Conservation (phyloP, 164 flowering plant species). For the Annona cherimola region DNA sequence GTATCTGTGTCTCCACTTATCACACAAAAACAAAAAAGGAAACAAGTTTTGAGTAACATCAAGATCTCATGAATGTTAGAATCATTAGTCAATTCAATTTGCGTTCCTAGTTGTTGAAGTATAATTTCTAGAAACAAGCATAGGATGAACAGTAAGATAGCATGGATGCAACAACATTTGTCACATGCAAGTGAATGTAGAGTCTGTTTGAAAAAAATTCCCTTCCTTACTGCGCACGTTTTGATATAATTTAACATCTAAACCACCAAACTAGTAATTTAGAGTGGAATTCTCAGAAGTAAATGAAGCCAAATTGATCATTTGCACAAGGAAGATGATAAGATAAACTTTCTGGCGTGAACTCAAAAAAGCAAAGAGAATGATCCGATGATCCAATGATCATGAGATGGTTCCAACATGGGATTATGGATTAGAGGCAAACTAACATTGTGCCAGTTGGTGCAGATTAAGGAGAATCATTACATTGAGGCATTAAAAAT, state of each 20-base stretch:
- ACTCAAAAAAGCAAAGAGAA: no score
- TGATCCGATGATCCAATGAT: no score
- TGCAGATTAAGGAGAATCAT: no score
- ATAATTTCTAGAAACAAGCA: no score
- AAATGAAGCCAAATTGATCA: no score
- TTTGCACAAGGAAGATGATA: no score
- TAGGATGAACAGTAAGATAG: background rate
- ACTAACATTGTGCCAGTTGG: no score
- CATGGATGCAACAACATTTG: background rate
- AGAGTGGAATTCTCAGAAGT: no score
- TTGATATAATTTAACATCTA: background rate
- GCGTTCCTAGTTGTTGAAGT: background rate
- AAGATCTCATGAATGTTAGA: background rate
- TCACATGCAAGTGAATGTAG: background rate
- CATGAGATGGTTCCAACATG: no score
- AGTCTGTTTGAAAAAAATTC: background rate
- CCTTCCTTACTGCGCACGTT: background rate
- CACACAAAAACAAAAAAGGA: slow-evolving; percentile 8
- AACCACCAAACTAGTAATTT: background rate
- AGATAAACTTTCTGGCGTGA: no score
- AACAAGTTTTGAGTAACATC: background rate
- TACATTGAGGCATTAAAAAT: no score
- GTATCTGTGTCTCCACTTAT: slow-evolving; percentile 95
- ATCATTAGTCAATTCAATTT: background rate
- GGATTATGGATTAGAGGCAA: no score